Base-by-base conservation (phyloP, 1,284 basidiomycete genomes). In the Mycosarcoma mackinlayi region DNA sequence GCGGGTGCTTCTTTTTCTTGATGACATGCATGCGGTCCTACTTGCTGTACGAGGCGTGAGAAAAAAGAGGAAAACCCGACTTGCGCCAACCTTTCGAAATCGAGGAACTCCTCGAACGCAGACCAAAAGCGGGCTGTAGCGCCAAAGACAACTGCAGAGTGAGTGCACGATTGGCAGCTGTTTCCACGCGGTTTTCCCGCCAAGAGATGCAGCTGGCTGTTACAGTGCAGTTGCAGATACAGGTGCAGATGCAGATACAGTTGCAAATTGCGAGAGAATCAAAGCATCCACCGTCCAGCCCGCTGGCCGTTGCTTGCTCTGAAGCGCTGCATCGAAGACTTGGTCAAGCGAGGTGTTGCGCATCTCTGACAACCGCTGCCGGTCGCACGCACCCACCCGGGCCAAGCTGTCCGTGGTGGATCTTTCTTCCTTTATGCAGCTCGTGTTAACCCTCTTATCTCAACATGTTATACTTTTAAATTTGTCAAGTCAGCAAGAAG, bases 301-400 rank as follows among this genome's bases (percentile, higher is more conserved):
- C 9, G 33, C n/a, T 35, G 33, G 33, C 10, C 33, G 33, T 35
- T 10, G 16, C 9, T 16, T 41, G 39, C 25, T 25, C 25, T 21
- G 37, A 27, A n/a, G 39, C 39, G 8, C 25, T 41, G 39, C 39
- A 41, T 6, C 5, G 37, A 11, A 31, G 31, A 35, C 6, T 18
- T 24, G 34, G 33, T n/a, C 45, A 47, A 47, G 21, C 7, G 16
- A 42, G n/a, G 9, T n/a, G n/a, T n/a, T n/a, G n/a, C 27, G 33
- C 45, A 35, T 35, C 5, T 18, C 21, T 34, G 31, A 45, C 44
- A 45, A 45, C 44, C 19, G 44, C 19, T 23, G 16, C 10, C 38
- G 23, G 14, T 40, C n/a, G n/a, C n/a, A n/a, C n/a, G n/a, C n/a
- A n/a, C n/a, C n/a, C n/a, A n/a, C n/a, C n/a, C n/a, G n/a, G n/a